Conservation (phyloP, 2,329 filamentous ascomycete genomes). For the Alternaria angustiovoidea region DNA sequence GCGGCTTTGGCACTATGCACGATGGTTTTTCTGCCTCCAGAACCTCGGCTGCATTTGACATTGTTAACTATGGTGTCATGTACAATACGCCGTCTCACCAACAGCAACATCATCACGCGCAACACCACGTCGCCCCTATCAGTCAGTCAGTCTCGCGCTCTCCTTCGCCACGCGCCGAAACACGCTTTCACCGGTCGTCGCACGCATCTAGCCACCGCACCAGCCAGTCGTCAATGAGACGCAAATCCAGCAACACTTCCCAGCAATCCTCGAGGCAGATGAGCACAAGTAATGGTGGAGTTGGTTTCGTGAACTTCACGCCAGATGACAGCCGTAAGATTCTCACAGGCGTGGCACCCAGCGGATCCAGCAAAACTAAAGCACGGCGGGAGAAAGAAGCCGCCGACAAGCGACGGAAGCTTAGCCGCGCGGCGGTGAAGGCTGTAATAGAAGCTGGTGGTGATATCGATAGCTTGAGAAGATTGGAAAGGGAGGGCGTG, state of each 20-base stretch:
- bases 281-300: conserved; percentile 47
- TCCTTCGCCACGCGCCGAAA: conserved; percentile 35
- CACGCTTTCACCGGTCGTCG: conserved; percentile 37
- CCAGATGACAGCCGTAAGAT: conserved; percentile 79
- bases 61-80: conserved; percentile 15
- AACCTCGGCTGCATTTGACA: conserved; percentile 31
- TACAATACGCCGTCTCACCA: conserved; percentile 24
- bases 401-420: conserved; percentile 73
- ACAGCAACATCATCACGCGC: conserved; percentile 1
- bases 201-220: conserved; percentile 25
- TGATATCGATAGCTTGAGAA: conserved; percentile 59
- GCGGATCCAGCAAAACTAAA: conserved; percentile 92
- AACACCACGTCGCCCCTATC: conserved; percentile 26
- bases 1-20: conserved; percentile 22
- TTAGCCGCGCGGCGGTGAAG: conserved; percentile 73
- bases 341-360: conserved; percentile 89
- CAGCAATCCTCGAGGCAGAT: conserved; percentile 54
- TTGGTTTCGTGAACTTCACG: conserved; percentile 89
- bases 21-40: neutral
- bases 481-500: conserved; percentile 54
- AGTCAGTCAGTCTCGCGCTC: conserved; percentile 34
- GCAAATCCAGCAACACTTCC: conserved; percentile 30
- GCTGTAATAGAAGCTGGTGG: conserved; percentile 76
- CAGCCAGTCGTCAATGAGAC: conserved; percentile 20
- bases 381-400: conserved; percentile 90